Percentiles rank a stretch among this genome's conserved stretches.
These are phyloP conservation scores for Macrophomina tecta DNA, from an alignment of 2,329 filamentous ascomycete genomes.

Conservation along the genomic window DNA sequence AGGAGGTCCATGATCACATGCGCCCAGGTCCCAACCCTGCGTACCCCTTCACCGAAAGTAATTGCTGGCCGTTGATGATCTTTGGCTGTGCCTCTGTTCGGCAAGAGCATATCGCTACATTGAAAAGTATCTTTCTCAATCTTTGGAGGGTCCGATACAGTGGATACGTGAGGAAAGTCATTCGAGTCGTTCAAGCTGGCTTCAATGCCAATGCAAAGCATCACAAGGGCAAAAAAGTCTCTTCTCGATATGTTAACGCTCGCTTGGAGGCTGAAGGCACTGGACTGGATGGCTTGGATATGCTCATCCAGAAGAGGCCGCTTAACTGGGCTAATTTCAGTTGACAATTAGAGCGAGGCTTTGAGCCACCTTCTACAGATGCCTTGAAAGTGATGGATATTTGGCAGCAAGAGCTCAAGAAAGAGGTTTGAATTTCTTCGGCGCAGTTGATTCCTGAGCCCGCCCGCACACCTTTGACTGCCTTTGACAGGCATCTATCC, in stretches of 20 bases:
- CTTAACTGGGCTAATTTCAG: neutral
- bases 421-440: neutral
- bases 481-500: too few relatives aligned
- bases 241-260: neutral
- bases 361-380: neutral
- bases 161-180: slow-evolving; percentile 11
- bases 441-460: too few relatives aligned
- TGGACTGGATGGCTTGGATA: neutral
- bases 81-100: neutral
- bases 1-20: neutral
- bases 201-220: neutral
- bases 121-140: slow-evolving; percentile 13
- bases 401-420: neutral
- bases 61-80: slow-evolving; percentile 21
- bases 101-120: neutral
- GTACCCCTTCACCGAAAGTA: slow-evolving; percentile 8
- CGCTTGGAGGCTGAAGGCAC: too few relatives aligned
- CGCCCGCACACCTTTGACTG: too few relatives aligned
- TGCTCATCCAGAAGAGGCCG: neutral
- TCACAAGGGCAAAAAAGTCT: neutral
- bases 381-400: neutral
- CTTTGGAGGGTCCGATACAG: slow-evolving; percentile 8
- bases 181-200: neutral
- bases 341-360: neutral
- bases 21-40: neutral